Percentiles rank a stretch among this genome's conserved stretches.
phyloP scores from a whole-genome alignment of 164 flowering plant genomes.

The Stephania yunnanensis region DNA sequence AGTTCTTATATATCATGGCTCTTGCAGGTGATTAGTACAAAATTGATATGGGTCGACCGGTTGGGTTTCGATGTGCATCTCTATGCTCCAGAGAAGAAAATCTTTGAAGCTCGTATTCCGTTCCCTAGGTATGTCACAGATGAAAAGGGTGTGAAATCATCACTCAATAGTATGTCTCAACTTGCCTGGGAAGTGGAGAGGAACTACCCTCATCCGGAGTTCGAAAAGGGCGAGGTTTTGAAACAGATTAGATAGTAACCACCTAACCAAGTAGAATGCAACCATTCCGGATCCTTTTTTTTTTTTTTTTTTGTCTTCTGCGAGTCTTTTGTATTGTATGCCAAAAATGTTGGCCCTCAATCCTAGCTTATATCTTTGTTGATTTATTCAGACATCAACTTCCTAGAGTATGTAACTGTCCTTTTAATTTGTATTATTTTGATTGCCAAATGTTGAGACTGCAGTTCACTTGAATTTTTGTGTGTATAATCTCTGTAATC shows the following conservation, averaged over 20 bases:
- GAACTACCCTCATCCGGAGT: slow-evolving; percentile 46
- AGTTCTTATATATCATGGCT: background rate
- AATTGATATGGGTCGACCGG: slow-evolving; percentile 85
- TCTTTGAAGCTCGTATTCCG: slow-evolving; percentile 72
- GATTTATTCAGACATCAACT: background rate
- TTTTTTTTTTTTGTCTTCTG: background rate
- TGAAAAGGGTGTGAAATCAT: slow-evolving; percentile 78
- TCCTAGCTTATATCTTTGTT: background rate
- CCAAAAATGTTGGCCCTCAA: background rate
- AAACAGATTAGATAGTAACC: slow-evolving; percentile 32
- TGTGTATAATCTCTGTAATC: background rate
- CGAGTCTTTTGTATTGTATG: background rate
- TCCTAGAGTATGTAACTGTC: background rate
- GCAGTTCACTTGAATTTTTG: background rate
- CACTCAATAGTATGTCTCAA: slow-evolving; percentile 89
- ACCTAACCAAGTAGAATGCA: background rate
- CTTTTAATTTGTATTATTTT: background rate
- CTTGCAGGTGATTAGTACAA: slow-evolving; percentile 62
- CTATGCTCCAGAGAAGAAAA: slow-evolving; percentile 31
- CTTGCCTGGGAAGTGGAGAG: slow-evolving; percentile 94
- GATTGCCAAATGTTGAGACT: background rate
- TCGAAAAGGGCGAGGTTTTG: slow-evolving; percentile 60
- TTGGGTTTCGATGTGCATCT: slow-evolving; percentile 82
- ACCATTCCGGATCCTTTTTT: slow-evolving; percentile 1
- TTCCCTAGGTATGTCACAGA: slow-evolving; percentile 84